These are phyloP conservation scores for Starmera dryadoides DNA, from an alignment of 805 yeast species.

Conservation along the genomic window DNA sequence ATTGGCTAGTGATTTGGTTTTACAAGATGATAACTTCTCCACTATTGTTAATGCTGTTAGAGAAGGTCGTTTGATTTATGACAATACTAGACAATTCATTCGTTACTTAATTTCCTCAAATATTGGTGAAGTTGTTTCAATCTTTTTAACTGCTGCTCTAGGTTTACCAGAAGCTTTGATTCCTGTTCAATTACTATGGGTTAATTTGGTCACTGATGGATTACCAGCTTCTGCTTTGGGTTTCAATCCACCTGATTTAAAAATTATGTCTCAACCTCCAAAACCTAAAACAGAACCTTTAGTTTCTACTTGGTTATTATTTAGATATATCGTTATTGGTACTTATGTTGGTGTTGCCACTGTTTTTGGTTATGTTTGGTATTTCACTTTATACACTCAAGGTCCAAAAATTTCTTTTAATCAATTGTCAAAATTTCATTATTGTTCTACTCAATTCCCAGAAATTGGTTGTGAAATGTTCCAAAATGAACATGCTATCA, in stretches of 20 bases:
- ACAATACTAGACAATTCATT: conserved; percentile 89
- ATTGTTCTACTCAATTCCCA: conserved; percentile 23
- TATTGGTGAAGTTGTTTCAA: conserved; percentile 86
- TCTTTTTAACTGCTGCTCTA: conserved; percentile 81
- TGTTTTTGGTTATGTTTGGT: conserved; percentile 35
- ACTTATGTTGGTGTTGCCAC: conserved; percentile 33
- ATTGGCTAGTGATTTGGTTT: conserved; percentile 96
- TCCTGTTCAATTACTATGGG: conserved; percentile 98
- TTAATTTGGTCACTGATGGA: conserved; percentile 96
- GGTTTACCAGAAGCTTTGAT: conserved; percentile 90
- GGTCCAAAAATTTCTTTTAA: conserved; percentile 30
- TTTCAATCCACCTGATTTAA: conserved; percentile 94
- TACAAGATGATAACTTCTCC: conserved; percentile 94
- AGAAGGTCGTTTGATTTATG: conserved; percentile 96
- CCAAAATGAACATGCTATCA: conserved; percentile 16
- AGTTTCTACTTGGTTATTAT: conserved; percentile 29
- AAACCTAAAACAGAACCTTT: conserved; percentile 72
- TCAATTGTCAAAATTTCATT: conserved; percentile 29
- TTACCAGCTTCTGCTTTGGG: conserved; percentile 98
- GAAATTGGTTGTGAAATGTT: conserved; percentile 28
- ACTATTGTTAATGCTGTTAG: conserved; percentile 90
- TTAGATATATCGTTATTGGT: conserved; percentile 32
- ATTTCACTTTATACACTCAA: conserved; percentile 23
- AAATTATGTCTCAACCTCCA: conserved; percentile 95
- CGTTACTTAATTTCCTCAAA: conserved; percentile 95